These are phyloP conservation scores for Aureobasidium sp. DNA, from an alignment of 2,329 filamentous ascomycete genomes.

Conservation along the genomic window DNA sequence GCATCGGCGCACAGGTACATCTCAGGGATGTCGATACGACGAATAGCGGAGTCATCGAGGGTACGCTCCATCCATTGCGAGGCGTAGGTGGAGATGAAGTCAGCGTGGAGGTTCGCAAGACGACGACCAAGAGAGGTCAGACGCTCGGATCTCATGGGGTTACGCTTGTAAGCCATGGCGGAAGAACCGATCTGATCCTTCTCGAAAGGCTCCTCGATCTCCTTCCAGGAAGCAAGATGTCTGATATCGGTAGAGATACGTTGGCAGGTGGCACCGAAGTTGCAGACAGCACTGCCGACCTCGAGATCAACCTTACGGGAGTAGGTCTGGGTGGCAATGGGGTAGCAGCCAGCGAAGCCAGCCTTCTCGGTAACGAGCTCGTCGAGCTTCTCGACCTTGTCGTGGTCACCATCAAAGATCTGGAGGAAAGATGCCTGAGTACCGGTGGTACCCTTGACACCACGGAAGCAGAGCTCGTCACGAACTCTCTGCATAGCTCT, in stretches of 20 bases:
- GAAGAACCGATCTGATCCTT: slow-evolving; percentile 67
- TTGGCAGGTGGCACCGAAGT: slow-evolving; percentile 71
- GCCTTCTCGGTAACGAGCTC: slow-evolving; percentile 59
- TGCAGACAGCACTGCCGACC: slow-evolving; percentile 72
- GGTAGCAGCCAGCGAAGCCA: slow-evolving; percentile 55
- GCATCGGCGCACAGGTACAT: slow-evolving; percentile 45
- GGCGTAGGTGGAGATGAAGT: slow-evolving; percentile 59
- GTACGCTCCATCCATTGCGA: slow-evolving; percentile 73
- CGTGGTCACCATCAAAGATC: slow-evolving; percentile 56
- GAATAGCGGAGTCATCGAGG: slow-evolving; percentile 69
- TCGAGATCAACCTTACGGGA: slow-evolving; percentile 75
- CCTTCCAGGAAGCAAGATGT: slow-evolving; percentile 68
- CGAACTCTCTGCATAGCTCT: slow-evolving; percentile 64
- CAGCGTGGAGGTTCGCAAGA: slow-evolving; percentile 44
- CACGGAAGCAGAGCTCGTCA: slow-evolving; percentile 65
- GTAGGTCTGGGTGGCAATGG: slow-evolving; percentile 67
- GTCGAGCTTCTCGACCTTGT: slow-evolving; percentile 56
- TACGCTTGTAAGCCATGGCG: slow-evolving; percentile 62
- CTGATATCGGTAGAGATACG: slow-evolving; percentile 69
- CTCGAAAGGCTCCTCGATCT: slow-evolving; percentile 79
- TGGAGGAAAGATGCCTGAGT: slow-evolving; percentile 73
- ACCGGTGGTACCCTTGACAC: slow-evolving; percentile 65
- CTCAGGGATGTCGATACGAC: slow-evolving; percentile 47
- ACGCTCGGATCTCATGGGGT: slow-evolving; percentile 54
- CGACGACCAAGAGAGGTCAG: slow-evolving; percentile 51